Percentiles rank a stretch among this genome's conserved stretches.
Evolutionary conservation across 2,329 filamentous ascomycete species (phyloP).

Genomic region (Colletotrichum tabaci): DNA sequence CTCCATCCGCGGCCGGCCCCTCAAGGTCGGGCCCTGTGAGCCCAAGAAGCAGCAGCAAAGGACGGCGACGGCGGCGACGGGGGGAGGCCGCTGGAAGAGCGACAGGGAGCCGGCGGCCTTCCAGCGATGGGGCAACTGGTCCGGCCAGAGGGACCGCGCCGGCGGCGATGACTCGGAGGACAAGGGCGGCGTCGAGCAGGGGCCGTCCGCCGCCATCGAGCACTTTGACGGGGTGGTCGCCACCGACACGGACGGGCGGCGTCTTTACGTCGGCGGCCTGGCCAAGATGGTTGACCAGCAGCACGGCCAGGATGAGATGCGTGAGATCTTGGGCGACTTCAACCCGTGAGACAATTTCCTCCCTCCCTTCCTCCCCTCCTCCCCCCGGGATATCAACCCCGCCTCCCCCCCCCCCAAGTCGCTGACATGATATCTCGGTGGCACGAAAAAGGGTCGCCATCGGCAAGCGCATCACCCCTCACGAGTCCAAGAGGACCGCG

Average conservation of each 20-base stretch:
- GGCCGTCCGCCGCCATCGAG: constrained; percentile 39
- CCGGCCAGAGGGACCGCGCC: constrained; percentile 40
- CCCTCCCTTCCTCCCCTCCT: too few relatives aligned
- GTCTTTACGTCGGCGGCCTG: constrained; percentile 67
- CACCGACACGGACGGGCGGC: constrained; percentile 51
- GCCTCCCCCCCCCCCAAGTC: too few relatives aligned
- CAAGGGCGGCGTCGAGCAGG: neutral
- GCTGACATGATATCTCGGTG: constrained; percentile 42
- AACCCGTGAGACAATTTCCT: constrained; percentile 53
- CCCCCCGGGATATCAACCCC: too few relatives aligned
- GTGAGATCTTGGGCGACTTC: constrained; percentile 62
- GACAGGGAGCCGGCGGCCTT: constrained; percentile 47
- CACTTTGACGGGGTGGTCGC: constrained; percentile 52
- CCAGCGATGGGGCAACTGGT: constrained; percentile 64
- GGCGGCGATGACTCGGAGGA: constrained; percentile 13
- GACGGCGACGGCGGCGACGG: too few relatives aligned
- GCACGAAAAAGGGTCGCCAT: constrained; percentile 48
- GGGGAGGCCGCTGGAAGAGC: constrained; percentile 38
- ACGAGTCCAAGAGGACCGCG: constrained; percentile 65
- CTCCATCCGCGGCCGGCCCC: constrained; percentile 68
- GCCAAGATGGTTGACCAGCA: constrained; percentile 64
- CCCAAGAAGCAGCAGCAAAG: constrained; percentile 59
- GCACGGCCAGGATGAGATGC: constrained; percentile 62
- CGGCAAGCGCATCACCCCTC: constrained; percentile 71
- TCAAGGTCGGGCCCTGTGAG: constrained; percentile 77